Percentiles rank a stretch among this genome's conserved stretches.
These are phyloP conservation scores for Zasmidium cellare DNA, from an alignment of 2,329 filamentous ascomycete genomes.

Conservation along the genomic window DNA sequence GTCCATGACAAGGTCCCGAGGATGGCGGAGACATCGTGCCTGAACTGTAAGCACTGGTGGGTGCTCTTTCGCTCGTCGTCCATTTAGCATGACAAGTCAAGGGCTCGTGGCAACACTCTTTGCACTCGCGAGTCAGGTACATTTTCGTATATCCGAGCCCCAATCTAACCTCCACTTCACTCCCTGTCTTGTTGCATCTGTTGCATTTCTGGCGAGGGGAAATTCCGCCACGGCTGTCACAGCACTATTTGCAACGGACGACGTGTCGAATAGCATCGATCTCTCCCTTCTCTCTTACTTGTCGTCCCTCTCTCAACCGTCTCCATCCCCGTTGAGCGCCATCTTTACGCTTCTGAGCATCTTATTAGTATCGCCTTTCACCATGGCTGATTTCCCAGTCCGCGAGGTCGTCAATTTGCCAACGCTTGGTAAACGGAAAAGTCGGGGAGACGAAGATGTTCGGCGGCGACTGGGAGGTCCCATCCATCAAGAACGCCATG, in stretches of 20 bases:
- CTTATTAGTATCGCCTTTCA: neutral
- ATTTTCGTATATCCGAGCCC: neutral
- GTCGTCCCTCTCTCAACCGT: no score
- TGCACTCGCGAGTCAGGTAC: neutral
- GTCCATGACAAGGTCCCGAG: neutral
- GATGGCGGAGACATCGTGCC: neutral
- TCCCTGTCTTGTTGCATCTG: neutral
- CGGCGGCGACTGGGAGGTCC: constrained; percentile 13
- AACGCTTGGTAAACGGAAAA: constrained; percentile 19
- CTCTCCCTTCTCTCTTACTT: no score
- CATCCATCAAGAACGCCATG: constrained; percentile 16
- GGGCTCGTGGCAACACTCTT: no score
- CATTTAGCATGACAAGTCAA: no score
- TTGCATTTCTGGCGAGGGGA: neutral
- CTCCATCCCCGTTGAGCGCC: neutral
- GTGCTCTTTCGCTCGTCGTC: no score
- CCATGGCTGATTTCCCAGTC: constrained; percentile 18
- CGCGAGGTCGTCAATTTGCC: constrained; percentile 10
- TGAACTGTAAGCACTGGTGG: no score
- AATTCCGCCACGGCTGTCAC: no score
- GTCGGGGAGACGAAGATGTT: constrained; percentile 17
- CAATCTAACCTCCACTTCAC: neutral
- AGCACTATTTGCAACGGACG: no score
- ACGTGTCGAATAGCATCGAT: no score
- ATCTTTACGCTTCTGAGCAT: no score